Percentiles rank a stretch among this genome's conserved stretches.
These are phyloP conservation scores for Domatiomyces catenatus DNA, from an alignment of 2,329 filamentous ascomycete species.

Conservation along the genomic window DNA sequence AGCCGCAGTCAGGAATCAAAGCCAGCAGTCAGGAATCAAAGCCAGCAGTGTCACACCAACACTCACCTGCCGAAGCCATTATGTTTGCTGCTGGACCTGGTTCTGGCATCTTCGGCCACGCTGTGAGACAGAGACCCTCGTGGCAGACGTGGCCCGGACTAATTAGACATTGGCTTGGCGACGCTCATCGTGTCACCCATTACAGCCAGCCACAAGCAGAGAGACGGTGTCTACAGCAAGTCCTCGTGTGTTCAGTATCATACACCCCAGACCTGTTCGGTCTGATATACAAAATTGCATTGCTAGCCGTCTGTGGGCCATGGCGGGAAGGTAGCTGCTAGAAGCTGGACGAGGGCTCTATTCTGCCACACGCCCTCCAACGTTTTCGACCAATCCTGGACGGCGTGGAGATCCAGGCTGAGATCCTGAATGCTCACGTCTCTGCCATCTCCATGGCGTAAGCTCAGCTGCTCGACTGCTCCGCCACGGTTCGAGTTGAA, in stretches of 20 bases:
- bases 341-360: background rate
- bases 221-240: background rate
- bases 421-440: background rate
- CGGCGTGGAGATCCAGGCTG: background rate
- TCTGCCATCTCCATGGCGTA: background rate
- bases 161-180: background rate
- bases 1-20: background rate
- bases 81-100: background rate
- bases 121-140: background rate
- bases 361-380: background rate
- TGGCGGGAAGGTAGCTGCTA: background rate
- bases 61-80: background rate
- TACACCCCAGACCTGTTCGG: background rate
- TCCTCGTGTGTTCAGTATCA: background rate
- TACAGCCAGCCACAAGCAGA: background rate
- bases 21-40: background rate
- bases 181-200: background rate
- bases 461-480: constrained; percentile 3
- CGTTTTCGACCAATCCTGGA: background rate
- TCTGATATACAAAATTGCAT: background rate
- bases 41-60: background rate
- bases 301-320: background rate
- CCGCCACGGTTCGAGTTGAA: constrained; percentile 10
- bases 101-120: background rate
- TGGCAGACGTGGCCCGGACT: background rate